Conservation (phyloP, 805 yeast species). For the Cyberlindnera sargentensis region DNA sequence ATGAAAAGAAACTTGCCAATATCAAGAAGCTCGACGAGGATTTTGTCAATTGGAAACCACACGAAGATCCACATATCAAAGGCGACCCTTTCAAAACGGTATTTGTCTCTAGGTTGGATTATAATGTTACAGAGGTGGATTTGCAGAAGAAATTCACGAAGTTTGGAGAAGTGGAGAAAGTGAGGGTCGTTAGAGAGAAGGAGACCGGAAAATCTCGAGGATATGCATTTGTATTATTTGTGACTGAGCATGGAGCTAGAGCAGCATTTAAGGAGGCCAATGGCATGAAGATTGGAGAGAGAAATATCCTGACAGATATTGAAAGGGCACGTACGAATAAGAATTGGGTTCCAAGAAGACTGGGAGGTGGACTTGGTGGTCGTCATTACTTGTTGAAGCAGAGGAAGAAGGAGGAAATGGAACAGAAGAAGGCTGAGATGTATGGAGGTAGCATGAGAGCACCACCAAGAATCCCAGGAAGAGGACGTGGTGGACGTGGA, state of each 20-base stretch:
- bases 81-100: slow-evolving; percentile 78
- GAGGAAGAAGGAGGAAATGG: slow-evolving; percentile 8
- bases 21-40: slow-evolving; percentile 29
- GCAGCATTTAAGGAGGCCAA: slow-evolving; percentile 56
- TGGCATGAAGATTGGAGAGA: slow-evolving; percentile 40
- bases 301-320: slow-evolving; percentile 60
- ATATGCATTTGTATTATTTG: slow-evolving; percentile 76
- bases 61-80: slow-evolving; percentile 44
- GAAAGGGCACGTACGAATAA: slow-evolving; percentile 63
- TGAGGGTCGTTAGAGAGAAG: slow-evolving; percentile 49
- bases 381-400: slow-evolving; percentile 46
- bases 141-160: slow-evolving; percentile 51
- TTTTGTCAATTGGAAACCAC: slow-evolving; percentile 45
- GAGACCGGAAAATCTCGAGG: slow-evolving; percentile 57
- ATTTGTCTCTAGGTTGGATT: slow-evolving; percentile 69
- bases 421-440: slow-evolving; percentile 2
- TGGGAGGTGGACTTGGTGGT: slow-evolving; percentile 95
- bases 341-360: slow-evolving; percentile 63
- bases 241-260: slow-evolving; percentile 50
- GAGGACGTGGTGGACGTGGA: slow-evolving; percentile 8
- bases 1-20: slow-evolving; percentile 17
- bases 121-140: slow-evolving; percentile 58
- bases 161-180: slow-evolving; percentile 65
- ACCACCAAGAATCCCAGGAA: slow-evolving; percentile 3
- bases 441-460: neutral